Evolutionary conservation across 345 rosid species (phyloP).

Genomic region (Hirschfeldia incana): DNA sequence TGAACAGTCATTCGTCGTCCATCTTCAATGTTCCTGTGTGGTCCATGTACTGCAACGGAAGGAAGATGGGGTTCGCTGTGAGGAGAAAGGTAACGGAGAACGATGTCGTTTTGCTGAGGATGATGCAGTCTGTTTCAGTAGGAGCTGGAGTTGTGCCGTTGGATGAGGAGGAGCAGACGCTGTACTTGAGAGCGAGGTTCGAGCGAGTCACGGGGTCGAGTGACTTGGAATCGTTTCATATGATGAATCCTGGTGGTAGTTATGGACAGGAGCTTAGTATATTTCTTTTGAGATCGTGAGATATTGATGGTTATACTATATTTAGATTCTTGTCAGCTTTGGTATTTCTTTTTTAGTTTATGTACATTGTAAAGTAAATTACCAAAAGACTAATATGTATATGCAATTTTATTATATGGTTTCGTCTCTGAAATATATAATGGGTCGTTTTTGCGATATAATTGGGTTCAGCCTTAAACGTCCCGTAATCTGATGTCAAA

Average conservation of each 20-base stretch:
- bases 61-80: slow-evolving; percentile 78
- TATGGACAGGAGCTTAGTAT: slow-evolving; percentile 77
- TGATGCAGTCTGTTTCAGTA: slow-evolving; percentile 77
- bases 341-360: neutral
- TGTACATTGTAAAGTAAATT: slow-evolving; percentile 1
- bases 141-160: slow-evolving; percentile 73
- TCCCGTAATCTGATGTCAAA: neutral
- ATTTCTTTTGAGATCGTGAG: slow-evolving; percentile 64
- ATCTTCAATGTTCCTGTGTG: slow-evolving; percentile 68
- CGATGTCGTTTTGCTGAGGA: slow-evolving; percentile 60
- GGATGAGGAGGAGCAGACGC: slow-evolving; percentile 48
- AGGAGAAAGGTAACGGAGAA: slow-evolving; percentile 50
- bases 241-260: slow-evolving; percentile 75
- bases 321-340: slow-evolving; percentile 1
- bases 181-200: slow-evolving; percentile 70
- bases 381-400: neutral
- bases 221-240: slow-evolving; percentile 75
- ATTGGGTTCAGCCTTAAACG: neutral
- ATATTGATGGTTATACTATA: neutral
- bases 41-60: slow-evolving; percentile 84
- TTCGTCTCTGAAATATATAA: neutral
- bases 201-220: slow-evolving; percentile 73
- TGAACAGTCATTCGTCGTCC: slow-evolving; percentile 15
- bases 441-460: neutral
- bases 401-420: neutral